Evolutionary conservation across 2,329 filamentous ascomycete species (phyloP), one percentile per base, ranked within the genome.

Genomic region (Claviceps humidiphila): DNA sequence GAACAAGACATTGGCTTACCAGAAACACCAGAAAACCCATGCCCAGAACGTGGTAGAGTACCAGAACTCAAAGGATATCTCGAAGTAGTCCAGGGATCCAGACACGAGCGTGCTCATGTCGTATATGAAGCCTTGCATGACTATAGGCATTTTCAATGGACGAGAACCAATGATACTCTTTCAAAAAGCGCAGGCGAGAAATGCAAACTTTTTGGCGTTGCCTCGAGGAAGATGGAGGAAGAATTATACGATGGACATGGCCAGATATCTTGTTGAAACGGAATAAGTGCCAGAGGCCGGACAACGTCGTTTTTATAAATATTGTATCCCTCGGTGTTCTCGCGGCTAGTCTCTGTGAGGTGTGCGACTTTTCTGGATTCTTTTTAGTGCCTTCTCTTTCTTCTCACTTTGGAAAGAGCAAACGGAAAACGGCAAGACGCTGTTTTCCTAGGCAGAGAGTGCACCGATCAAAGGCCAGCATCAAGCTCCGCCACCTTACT

Each of bases 31-130:
- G 54, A 74, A 74, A 5, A 67, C 58, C 54, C 63, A 70, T 53
- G 66, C 62, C 75, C 75, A 78, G 56, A 77, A 76, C 3, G 58
- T 66, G 17, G 71, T 64, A 22, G 74, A 74, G 52, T 67, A 62
- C 58, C 68, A 61, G 53, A 76, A 69, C 51, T 64, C 63, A 52
- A 59, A 54, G 5, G 61, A 63, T 4, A 59, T 60, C 26, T 58
- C 47, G 13, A 57, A 54, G 20, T 57, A 50, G 11, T 9, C 50
- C 24, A 52, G 17, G 6, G 40, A 16, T 5, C 22, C 6, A 30
- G 56, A 53, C 41, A 60, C 44, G 41, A 57, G 48, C 30, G 54
- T 54, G 17, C 55, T 54, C 17, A 64, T 52, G 30, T 53, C 49
- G 16, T 14, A 22, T 22, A 42, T 17, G 6, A 47, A 9, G 9